Evolutionary conservation across 2,329 filamentous ascomycete genomes (phyloP).

Genomic region (Phymatotrichopsis omnivora): DNA sequence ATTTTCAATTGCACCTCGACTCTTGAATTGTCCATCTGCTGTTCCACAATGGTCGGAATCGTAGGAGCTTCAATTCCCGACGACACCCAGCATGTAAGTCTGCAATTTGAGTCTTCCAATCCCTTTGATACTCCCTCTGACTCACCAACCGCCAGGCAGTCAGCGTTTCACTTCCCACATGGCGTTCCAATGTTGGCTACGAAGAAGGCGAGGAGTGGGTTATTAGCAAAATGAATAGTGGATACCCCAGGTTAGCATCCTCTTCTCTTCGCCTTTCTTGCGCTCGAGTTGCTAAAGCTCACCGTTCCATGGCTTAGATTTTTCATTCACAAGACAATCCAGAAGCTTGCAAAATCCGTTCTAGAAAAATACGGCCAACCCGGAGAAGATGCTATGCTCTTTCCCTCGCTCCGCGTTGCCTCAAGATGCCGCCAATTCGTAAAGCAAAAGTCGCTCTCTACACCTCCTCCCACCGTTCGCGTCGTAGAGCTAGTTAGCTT

Average conservation of each 20-base stretch:
- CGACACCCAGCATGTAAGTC: slow-evolving; percentile 65
- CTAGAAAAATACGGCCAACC: slow-evolving; percentile 51
- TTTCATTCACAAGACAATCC: slow-evolving; percentile 79
- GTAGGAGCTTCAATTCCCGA: slow-evolving; percentile 65
- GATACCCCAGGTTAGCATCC: slow-evolving; percentile 64
- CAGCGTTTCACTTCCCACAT: slow-evolving; percentile 90
- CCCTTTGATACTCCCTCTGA: neutral
- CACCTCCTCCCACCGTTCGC: slow-evolving; percentile 44
- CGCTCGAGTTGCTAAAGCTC: slow-evolving; percentile 15
- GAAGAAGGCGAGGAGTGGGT: slow-evolving; percentile 89
- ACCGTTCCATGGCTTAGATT: slow-evolving; percentile 50
- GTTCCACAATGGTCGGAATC: slow-evolving; percentile 32
- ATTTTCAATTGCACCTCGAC: no score
- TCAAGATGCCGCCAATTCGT: slow-evolving; percentile 66
- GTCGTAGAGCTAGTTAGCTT: slow-evolving; percentile 56
- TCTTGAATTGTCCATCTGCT: no score
- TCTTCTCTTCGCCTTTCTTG: slow-evolving; percentile 21
- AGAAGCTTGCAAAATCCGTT: slow-evolving; percentile 60
- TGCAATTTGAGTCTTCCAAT: neutral
- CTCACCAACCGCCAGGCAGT: slow-evolving; percentile 57
- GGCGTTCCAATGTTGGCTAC: slow-evolving; percentile 82
- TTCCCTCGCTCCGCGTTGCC: slow-evolving; percentile 63
- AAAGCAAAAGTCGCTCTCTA: slow-evolving; percentile 38
- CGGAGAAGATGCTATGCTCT: slow-evolving; percentile 65
- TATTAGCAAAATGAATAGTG: slow-evolving; percentile 71